These are phyloP conservation scores for Neofusicoccum parvum DNA, from an alignment of 2,329 filamentous ascomycete genomes.

Conservation along the genomic window DNA sequence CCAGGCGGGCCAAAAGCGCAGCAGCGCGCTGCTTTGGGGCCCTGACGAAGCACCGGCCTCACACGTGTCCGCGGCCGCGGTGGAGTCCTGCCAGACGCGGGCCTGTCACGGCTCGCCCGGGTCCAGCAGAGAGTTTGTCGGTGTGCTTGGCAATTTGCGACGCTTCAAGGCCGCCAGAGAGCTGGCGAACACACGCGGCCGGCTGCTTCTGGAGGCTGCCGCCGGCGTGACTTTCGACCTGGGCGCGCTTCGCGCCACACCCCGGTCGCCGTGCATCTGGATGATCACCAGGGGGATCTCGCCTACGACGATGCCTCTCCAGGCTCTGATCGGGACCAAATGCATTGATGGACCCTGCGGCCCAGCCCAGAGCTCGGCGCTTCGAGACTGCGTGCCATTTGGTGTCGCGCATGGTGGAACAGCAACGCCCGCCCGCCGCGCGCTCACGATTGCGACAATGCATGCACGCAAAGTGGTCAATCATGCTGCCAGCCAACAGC, in stretches of 20 bases:
- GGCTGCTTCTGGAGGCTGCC: neutral
- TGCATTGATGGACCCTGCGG: slow-evolving; percentile 9
- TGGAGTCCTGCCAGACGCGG: neutral
- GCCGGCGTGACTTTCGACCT: neutral
- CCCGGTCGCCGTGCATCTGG: slow-evolving; percentile 16
- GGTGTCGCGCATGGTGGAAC: slow-evolving; percentile 1
- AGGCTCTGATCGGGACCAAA: neutral
- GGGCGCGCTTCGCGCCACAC: slow-evolving; percentile 14
- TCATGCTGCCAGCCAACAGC: slow-evolving; percentile 13
- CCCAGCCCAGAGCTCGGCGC: neutral
- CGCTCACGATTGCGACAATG: neutral
- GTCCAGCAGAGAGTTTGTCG: neutral
- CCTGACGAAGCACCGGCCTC: neutral
- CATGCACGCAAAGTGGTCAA: neutral
- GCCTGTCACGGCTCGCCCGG: neutral
- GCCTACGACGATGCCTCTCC: neutral
- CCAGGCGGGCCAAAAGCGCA: slow-evolving; percentile 5
- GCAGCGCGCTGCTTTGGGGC: neutral
- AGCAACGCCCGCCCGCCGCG: neutral
- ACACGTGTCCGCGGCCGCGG: slow-evolving; percentile 2
- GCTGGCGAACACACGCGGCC: neutral
- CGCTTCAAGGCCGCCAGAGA: neutral
- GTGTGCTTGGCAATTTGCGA: slow-evolving; percentile 8
- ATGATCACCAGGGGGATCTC: slow-evolving; percentile 19
- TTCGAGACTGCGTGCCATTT: slow-evolving; percentile 4